A percentile compares a stretch with the other conserved stretches of the same genome.
Evolutionary conservation across 192 early-diverging fungal genomes (phyloP).

Genomic region (Allomyces macrogynus): DNA sequence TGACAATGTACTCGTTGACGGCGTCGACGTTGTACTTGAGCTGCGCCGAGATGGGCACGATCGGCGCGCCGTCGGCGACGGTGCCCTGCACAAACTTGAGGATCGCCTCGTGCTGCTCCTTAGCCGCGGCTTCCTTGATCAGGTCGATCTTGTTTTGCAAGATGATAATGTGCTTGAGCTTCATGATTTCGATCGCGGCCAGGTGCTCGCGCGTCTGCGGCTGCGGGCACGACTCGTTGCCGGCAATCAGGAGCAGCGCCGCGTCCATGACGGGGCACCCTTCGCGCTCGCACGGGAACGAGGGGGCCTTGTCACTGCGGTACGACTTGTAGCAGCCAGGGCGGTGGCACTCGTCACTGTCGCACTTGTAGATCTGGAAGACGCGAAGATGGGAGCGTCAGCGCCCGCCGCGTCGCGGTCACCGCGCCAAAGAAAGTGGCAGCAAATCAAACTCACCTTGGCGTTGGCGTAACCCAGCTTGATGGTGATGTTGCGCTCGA

Average conservation of each 20-base stretch:
- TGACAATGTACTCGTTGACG: conserved; percentile 92
- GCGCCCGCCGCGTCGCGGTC: background rate
- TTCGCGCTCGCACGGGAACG: conserved; percentile 68
- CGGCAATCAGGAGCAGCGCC: conserved; percentile 87
- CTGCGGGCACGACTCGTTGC: conserved; percentile 96
- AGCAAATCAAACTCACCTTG: conserved; percentile 42
- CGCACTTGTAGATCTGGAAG: conserved; percentile 86
- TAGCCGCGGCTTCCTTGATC: conserved; percentile 77
- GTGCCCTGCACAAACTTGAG: conserved; percentile 87
- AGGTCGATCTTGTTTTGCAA: conserved; percentile 98
- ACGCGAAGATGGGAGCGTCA: background rate
- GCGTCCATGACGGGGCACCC: conserved; percentile 94
- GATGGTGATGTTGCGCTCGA: conserved; percentile 98
- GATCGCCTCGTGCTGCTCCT: conserved; percentile 79
- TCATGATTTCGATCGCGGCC: conserved; percentile 98
- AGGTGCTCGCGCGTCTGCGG: conserved; percentile 97
- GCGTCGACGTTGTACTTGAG: conserved; percentile 97
- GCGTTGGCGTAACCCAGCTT: conserved; percentile 98
- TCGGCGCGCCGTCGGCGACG: conserved; percentile 80
- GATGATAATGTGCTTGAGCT: conserved; percentile 87
- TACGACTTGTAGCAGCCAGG: conserved; percentile 89
- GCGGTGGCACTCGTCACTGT: conserved; percentile 72
- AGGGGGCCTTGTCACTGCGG: conserved; percentile 59
- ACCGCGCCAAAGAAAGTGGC: too few species aligned
- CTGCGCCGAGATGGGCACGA: conserved; percentile 95